phyloP scores from a whole-genome alignment of 2,329 filamentous ascomycete species.

The Monosporascus sp. region DNA sequence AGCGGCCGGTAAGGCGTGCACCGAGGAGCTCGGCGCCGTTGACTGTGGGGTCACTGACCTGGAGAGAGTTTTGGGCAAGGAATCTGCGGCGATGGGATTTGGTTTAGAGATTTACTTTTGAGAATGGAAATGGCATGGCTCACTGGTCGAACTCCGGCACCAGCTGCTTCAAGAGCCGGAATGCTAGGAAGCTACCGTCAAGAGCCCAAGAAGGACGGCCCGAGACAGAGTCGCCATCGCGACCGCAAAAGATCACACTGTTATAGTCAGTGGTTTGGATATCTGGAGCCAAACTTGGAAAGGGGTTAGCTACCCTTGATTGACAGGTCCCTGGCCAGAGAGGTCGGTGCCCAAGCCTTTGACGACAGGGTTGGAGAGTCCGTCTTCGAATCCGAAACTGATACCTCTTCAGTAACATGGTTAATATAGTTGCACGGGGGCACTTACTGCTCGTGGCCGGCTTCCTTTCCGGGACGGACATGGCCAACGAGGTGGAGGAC shows the following conservation, averaged over 20 bases:
- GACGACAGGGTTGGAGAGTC: conserved; percentile 34
- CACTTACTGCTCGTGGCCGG: conserved; percentile 32
- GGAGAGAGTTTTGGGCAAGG: conserved; percentile 19
- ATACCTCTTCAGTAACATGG: not conserved
- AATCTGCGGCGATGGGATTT: not conserved
- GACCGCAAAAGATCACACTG: conserved; percentile 29
- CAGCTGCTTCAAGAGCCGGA: conserved; percentile 37
- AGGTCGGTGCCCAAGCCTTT: conserved; percentile 21
- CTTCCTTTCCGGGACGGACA: conserved; percentile 26
- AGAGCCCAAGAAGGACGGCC: conserved; percentile 31
- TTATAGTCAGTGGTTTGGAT: conserved; percentile 17
- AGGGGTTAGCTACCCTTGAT: conserved; percentile 16
- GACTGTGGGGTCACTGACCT: conserved; percentile 13
- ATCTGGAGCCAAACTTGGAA: conserved; percentile 8
- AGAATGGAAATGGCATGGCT: not conserved
- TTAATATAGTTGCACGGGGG: conserved; percentile 9
- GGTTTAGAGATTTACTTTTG: conserved; percentile 24
- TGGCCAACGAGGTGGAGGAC: conserved; percentile 26
- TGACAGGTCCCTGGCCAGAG: conserved; percentile 19
- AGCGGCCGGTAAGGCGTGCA: conserved; percentile 37
- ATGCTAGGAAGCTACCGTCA: conserved; percentile 38
- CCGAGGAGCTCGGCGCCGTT: conserved; percentile 30
- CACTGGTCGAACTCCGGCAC: conserved; percentile 36
- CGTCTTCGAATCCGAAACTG: conserved; percentile 37
- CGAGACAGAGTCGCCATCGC: conserved; percentile 26